Evolutionary conservation across 1,284 basidiomycete species (phyloP).

Genomic region (Trichosporon sp.): DNA sequence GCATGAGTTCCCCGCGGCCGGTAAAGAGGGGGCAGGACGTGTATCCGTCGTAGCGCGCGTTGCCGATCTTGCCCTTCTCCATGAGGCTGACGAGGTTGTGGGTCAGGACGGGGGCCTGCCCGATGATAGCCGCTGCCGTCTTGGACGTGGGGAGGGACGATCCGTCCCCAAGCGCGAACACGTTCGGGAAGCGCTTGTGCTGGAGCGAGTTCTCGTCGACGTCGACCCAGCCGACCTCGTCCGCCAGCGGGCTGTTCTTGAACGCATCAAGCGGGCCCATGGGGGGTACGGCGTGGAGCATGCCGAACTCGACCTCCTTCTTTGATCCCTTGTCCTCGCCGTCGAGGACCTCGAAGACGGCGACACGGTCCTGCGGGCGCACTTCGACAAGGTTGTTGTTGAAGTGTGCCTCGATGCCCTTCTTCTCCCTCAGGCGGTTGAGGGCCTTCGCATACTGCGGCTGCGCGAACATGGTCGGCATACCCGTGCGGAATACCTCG

Average conservation of each 20-base stretch:
- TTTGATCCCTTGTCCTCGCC: slow-evolving; percentile 53
- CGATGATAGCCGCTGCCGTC: slow-evolving; percentile 89
- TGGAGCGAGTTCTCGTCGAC: slow-evolving; percentile 75
- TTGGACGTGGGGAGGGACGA: slow-evolving; percentile 89
- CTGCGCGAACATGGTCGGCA: slow-evolving; percentile 81
- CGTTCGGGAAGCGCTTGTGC: slow-evolving; percentile 72
- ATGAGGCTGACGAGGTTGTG: slow-evolving; percentile 78
- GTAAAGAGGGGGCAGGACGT: slow-evolving; percentile 51
- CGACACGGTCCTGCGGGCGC: slow-evolving; percentile 62
- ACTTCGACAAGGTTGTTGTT: slow-evolving; percentile 76
- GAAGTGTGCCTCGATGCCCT: slow-evolving; percentile 74
- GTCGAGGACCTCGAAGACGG: slow-evolving; percentile 74
- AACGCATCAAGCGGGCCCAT: slow-evolving; percentile 83
- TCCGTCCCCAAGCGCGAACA: slow-evolving; percentile 87
- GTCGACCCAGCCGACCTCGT: slow-evolving; percentile 78
- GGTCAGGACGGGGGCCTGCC: slow-evolving; percentile 83
- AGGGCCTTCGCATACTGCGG: slow-evolving; percentile 84
- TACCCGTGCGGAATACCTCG: slow-evolving; percentile 84
- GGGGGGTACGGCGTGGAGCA: slow-evolving; percentile 83
- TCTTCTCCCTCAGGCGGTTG: slow-evolving; percentile 67
- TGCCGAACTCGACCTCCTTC: slow-evolving; percentile 67
- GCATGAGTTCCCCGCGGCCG: slow-evolving; percentile 60
- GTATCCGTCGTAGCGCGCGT: slow-evolving; percentile 73
- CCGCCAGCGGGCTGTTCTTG: slow-evolving; percentile 69
- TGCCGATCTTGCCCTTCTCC: slow-evolving; percentile 62